Evolutionary conservation across 768 basidiomycete genomes (phyloP).

Genomic region (Calocybe cyanea): DNA sequence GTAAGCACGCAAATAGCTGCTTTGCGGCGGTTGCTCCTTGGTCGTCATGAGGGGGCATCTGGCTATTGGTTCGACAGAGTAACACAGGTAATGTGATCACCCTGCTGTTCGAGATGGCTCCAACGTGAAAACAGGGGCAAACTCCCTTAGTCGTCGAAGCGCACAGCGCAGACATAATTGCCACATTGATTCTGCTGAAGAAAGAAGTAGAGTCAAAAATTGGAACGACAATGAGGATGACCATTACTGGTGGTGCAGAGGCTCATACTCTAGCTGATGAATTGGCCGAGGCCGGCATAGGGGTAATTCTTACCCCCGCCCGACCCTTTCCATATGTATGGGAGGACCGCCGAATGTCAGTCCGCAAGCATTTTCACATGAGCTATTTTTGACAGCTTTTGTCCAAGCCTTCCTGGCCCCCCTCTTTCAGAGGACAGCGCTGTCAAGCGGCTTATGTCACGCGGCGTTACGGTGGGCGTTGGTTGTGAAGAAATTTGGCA

Average conservation of each 20-base stretch:
- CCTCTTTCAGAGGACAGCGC: constrained; percentile 56
- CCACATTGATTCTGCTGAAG: constrained; percentile 68
- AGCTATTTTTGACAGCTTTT: constrained; percentile 2
- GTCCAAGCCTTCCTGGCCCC: constrained; percentile 59
- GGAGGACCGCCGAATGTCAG: constrained; percentile 68
- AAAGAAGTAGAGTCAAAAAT: constrained; percentile 50
- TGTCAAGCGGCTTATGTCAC: constrained; percentile 56
- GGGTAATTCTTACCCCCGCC: constrained; percentile 48
- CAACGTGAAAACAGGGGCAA: constrained; percentile 41
- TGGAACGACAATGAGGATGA: constrained; percentile 44
- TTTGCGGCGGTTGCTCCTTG: constrained; percentile 61
- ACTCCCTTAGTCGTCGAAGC: constrained; percentile 75
- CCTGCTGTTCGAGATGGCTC: not conserved
- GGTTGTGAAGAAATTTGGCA: constrained; percentile 64
- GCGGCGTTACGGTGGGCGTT: constrained; percentile 72
- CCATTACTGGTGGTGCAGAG: constrained; percentile 64
- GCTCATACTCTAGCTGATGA: constrained; percentile 69
- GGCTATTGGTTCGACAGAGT: constrained; percentile 46
- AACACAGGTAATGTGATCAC: constrained; percentile 29
- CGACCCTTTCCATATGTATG: constrained; percentile 71
- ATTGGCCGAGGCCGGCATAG: constrained; percentile 46
- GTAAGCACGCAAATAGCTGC: constrained; percentile 81
- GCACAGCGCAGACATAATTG: constrained; percentile 79
- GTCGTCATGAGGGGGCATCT: constrained; percentile 30
- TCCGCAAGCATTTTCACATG: not conserved